These are phyloP conservation scores for Hypomontagnella monticulosa DNA, from an alignment of 495 filamentous ascomycete genomes.

Conservation along the genomic window DNA sequence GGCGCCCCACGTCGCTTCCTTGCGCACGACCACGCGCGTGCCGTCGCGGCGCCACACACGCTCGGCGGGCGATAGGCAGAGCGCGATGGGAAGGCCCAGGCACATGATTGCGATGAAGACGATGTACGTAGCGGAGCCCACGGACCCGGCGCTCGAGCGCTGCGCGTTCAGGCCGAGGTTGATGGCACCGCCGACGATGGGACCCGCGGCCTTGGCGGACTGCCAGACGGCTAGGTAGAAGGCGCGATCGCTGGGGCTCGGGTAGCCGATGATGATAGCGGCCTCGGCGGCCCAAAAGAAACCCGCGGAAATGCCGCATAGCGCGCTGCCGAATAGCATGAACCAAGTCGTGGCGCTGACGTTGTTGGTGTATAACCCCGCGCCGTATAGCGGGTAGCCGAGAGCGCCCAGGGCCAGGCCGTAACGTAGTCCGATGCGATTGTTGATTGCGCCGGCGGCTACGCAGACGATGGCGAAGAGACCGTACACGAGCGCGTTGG, in stretches of 20 bases:
- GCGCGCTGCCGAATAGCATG: slow-evolving; percentile 38
- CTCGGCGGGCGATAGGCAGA: slow-evolving; percentile 37
- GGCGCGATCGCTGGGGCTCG: slow-evolving; percentile 33
- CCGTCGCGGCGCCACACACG: slow-evolving; percentile 41
- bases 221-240: slow-evolving; percentile 49
- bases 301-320: slow-evolving; percentile 40
- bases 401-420: slow-evolving; percentile 44
- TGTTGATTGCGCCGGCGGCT: slow-evolving; percentile 47
- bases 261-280: slow-evolving; percentile 42
- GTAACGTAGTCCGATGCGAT: slow-evolving; percentile 46
- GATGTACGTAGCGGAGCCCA: slow-evolving; percentile 38
- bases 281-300: slow-evolving; percentile 44
- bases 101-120: slow-evolving; percentile 44
- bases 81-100: slow-evolving; percentile 36
- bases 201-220: slow-evolving; percentile 43
- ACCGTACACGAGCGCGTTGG: slow-evolving; percentile 47
- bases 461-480: slow-evolving; percentile 49
- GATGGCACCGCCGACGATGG: slow-evolving; percentile 42
- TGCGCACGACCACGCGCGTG: slow-evolving; percentile 37
- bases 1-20: slow-evolving; percentile 41
- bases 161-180: slow-evolving; percentile 39
- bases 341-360: slow-evolving; percentile 39
- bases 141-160: slow-evolving; percentile 29
- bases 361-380: slow-evolving; percentile 41
- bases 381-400: slow-evolving; percentile 40